Evolutionary conservation across 2,329 filamentous ascomycete species (phyloP), one percentile per base, ranked within the genome.

Genomic region (Exserohilum turcica): DNA sequence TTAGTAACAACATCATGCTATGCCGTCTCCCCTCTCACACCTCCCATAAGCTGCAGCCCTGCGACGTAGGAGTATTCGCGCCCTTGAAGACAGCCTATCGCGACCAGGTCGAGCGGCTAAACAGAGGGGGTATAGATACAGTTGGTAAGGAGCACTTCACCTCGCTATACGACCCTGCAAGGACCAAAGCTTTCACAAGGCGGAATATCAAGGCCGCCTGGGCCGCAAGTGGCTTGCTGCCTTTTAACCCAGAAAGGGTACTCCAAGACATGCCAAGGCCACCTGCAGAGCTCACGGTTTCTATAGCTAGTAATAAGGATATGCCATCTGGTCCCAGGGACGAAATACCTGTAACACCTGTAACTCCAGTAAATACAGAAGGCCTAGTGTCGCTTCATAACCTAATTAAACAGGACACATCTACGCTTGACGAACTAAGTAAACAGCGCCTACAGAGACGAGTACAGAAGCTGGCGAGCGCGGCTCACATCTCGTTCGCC

Each of bases 201-300:
- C 69, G 56, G 54, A 75, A 74, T 48, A 73, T 74, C 48, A 56
- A 40, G 10, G 46, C 64, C 16, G 67, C 56, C 2, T 73, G 44
- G 57, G 55, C 62, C 46, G 65, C 55, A 32, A 60, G 53, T 48
- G 60, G 69, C 29, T 56, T 70, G 24, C 65, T 60, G 35, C 69
- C 60, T n/a, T 71, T 71, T 43, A 70, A 72, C 53, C 66, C 56
- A 60, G 39, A 69, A 16, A 70, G 60, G 56, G 70, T 73, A 38
- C 61, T 73, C 7, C 59, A 50, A 57, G 49, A 57, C 56, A 65
- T 64, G 15, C 65, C 54, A 19, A 64, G 60, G 43, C 66, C 35
- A 18, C n/a, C 35, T 37, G 16, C 15, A 37, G 35, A 15, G 6
- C 35, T 32, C 13, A 32, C 13, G 8, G 29, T 32, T 32, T 32